Evolutionary conservation across 1,139 yeast species (phyloP).

Genomic region (Taphrina wiesneri): DNA sequence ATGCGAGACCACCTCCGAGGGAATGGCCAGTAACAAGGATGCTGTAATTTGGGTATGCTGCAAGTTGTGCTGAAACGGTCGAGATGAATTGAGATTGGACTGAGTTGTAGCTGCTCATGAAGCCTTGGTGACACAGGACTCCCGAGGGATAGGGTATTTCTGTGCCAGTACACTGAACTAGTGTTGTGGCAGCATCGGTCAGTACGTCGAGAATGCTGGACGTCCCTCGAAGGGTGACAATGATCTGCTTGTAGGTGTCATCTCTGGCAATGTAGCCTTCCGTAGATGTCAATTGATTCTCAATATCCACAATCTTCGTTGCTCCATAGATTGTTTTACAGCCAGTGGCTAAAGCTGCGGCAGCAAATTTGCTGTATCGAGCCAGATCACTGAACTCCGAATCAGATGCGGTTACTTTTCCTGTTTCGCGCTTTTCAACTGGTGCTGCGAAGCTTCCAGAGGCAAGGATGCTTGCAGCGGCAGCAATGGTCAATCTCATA

Average conservation of each 20-base stretch:
- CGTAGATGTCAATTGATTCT: neutral
- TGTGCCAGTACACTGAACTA: neutral
- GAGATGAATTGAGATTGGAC: neutral
- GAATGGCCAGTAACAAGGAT: slow-evolving; percentile 68
- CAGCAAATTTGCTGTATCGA: neutral
- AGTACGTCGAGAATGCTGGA: neutral
- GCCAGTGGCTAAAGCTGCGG: neutral
- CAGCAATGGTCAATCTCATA: neutral
- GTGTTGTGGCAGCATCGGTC: slow-evolving; percentile 1
- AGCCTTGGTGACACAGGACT: neutral
- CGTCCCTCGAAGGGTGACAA: neutral
- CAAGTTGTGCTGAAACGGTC: neutral
- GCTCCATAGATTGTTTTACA: neutral
- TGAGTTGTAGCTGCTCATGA: neutral
- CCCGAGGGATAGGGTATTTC: neutral
- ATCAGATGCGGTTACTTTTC: neutral
- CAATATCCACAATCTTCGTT: neutral
- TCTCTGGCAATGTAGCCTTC: neutral
- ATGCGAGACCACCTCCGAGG: slow-evolving; percentile 68
- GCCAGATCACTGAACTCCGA: neutral
- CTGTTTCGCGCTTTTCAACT: neutral
- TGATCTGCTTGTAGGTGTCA: neutral
- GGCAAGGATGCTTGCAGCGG: neutral
- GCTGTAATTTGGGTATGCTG: slow-evolving; percentile 52
- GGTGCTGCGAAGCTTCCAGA: neutral